Evolutionary conservation across 2,329 filamentous ascomycete genomes (phyloP), one percentile per base, ranked within the genome.

Genomic region (Plectosphaerella plurivora): DNA sequence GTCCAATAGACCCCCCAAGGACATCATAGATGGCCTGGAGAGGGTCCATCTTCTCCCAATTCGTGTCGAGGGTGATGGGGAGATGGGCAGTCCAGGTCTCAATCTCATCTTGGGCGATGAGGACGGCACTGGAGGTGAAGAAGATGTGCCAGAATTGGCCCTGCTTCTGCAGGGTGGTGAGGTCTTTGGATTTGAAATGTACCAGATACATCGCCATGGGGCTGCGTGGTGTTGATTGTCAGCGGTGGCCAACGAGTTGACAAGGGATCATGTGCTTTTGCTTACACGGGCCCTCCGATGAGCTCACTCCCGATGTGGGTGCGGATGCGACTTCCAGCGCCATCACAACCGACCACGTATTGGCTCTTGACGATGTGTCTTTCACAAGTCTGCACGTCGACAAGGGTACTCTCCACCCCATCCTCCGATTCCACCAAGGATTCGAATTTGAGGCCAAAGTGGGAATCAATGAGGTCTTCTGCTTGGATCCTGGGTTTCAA

Each of bases 101-200:
- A 15, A 42, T 12, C 24, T 50, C 48, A 28, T 50, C 48, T 28
- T 50, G 48, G 6, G 47, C 18, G 16, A 49, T 49, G 15, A 49
- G 18, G 8, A 49, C 36, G 12, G 33, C 37, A 11, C 47, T 35
- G 8, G 15, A 37, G 14, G 36, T 22, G 47, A 49, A 49, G 47
- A 49, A 49, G 47, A 49, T 49, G 15, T 49, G 47, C 47, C 47
- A 49, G 7, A 49, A 37, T 14, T 49, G 47, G 15, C 47, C 47
- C 20, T 49, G 47, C 33, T 37, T 22, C n/a, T 39, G 47, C 15
- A 49, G 47, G 16, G 35, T 8, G 10, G 47, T 41, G 11, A 49
- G 47, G 14, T 49, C 47, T 15, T 4, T 14, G n/a, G 47, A 49
- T 24, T 49, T 49, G 47, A 49, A 49, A 20, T 49, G 47, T 4